Conservation (phyloP, 2,329 filamentous ascomycete species). For the Trichoderma sp. region DNA sequence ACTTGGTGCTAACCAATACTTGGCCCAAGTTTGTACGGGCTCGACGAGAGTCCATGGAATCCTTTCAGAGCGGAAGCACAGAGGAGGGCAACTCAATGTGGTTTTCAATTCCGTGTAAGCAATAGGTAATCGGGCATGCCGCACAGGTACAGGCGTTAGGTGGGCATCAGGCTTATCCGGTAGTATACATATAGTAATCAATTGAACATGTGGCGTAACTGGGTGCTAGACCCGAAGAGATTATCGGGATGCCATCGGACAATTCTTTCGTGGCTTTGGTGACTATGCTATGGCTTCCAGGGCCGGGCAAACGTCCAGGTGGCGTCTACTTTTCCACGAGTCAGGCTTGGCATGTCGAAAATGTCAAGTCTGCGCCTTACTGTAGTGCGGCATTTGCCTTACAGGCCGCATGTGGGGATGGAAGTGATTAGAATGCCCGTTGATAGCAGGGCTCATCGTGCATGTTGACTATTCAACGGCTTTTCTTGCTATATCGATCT, state of each 20-base stretch:
- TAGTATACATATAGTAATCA: background rate
- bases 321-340: conserved; percentile 9
- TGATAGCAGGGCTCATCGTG: background rate
- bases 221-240: background rate
- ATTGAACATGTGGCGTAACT: background rate
- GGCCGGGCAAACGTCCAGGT: background rate
- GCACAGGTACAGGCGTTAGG: background rate
- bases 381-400: conserved; percentile 2
- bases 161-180: background rate
- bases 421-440: background rate
- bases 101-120: conserved; percentile 1
- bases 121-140: background rate
- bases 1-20: conserved; percentile 68
- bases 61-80: conserved; percentile 19
- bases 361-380: conserved; percentile 14
- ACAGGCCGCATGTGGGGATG: background rate
- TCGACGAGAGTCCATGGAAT: conserved; percentile 32
- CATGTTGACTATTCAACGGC: background rate
- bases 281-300: background rate
- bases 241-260: too few relatives aligned
- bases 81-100: conserved; percentile 23
- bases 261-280: background rate
- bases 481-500: background rate
- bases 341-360: conserved; percentile 13
- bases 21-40: conserved; percentile 61